These are phyloP conservation scores for Streptanthus diversifolius DNA, from an alignment of 345 rosid genomes.

Conservation along the genomic window DNA sequence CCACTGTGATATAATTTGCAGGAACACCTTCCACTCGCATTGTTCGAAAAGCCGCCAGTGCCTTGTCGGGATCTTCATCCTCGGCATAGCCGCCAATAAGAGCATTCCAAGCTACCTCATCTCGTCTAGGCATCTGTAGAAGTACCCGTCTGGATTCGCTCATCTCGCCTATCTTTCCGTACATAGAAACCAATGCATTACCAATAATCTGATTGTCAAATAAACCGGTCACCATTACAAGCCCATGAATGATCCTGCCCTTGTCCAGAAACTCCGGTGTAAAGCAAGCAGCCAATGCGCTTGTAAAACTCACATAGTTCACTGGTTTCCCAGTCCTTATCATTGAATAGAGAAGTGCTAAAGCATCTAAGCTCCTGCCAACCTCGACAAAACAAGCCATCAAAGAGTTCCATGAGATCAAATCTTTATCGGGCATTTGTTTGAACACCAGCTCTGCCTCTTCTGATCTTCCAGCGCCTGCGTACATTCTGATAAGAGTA, in stretches of 20 bases:
- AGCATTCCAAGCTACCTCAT: slow-evolving; percentile 79
- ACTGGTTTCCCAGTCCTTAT: slow-evolving; percentile 33
- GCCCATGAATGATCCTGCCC: slow-evolving; percentile 67
- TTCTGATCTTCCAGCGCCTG: slow-evolving; percentile 53
- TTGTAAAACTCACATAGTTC: slow-evolving; percentile 67
- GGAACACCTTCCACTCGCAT: slow-evolving; percentile 57
- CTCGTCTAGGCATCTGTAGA: slow-evolving; percentile 43
- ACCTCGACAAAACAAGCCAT: slow-evolving; percentile 56
- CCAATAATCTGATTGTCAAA: slow-evolving; percentile 57
- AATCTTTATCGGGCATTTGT: slow-evolving; percentile 63
- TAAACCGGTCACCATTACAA: slow-evolving; percentile 47
- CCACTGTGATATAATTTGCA: slow-evolving; percentile 58
- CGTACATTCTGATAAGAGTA: slow-evolving; percentile 69
- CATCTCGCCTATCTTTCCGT: slow-evolving; percentile 60
- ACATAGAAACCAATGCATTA: slow-evolving; percentile 69
- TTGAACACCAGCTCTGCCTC: slow-evolving; percentile 61
- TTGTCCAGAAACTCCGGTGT: slow-evolving; percentile 40
- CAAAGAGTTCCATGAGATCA: slow-evolving; percentile 80
- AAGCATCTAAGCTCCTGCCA: slow-evolving; percentile 54
- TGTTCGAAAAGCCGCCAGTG: slow-evolving; percentile 46
- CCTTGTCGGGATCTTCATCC: slow-evolving; percentile 46
- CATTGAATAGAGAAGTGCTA: slow-evolving; percentile 48
- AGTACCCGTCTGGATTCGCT: slow-evolving; percentile 52
- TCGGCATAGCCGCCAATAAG: slow-evolving; percentile 73
- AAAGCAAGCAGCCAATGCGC: slow-evolving; percentile 74